phyloP scores from a whole-genome alignment of 129 eudicot species.

The Lactuca saligna region DNA sequence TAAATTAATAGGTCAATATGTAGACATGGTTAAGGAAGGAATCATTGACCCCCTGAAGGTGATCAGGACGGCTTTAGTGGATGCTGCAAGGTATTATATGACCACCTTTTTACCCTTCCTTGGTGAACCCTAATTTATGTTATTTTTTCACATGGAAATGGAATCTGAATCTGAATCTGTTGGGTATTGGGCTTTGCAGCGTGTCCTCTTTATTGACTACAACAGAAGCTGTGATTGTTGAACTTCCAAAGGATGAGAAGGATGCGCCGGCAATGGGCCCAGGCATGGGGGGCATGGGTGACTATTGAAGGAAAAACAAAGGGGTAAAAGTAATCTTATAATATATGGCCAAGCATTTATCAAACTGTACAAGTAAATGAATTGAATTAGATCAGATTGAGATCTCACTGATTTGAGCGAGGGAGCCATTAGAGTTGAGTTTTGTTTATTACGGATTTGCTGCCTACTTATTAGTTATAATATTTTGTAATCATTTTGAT shows the following conservation, averaged over 20 bases:
- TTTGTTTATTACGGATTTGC: neutral
- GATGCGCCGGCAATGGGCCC: conserved; percentile 41
- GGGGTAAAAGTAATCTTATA: no score
- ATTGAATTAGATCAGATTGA: neutral
- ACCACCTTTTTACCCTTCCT: neutral
- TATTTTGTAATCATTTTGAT: no score
- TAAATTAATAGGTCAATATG: conserved; percentile 50
- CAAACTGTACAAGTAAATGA: conserved; percentile 18
- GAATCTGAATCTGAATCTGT: conserved; percentile 3
- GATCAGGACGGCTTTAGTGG: conserved; percentile 64
- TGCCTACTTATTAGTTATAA: neutral
- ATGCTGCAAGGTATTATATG: conserved; percentile 72
- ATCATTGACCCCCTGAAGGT: conserved; percentile 74
- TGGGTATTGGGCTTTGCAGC: conserved; percentile 22
- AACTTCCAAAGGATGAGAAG: conserved; percentile 52
- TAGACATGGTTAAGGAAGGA: conserved; percentile 68
- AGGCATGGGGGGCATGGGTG: conserved; percentile 68
- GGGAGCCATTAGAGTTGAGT: neutral
- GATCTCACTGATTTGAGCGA: neutral
- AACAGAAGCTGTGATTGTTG: conserved; percentile 69
- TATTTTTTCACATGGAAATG: neutral
- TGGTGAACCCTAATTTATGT: no score
- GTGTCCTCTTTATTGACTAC: conserved; percentile 71
- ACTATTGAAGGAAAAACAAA: conserved; percentile 30
- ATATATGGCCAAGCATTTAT: neutral